These are phyloP conservation scores for Thermochaetoides thermophila DNA, from an alignment of 495 filamentous ascomycete genomes.

Conservation along the genomic window DNA sequence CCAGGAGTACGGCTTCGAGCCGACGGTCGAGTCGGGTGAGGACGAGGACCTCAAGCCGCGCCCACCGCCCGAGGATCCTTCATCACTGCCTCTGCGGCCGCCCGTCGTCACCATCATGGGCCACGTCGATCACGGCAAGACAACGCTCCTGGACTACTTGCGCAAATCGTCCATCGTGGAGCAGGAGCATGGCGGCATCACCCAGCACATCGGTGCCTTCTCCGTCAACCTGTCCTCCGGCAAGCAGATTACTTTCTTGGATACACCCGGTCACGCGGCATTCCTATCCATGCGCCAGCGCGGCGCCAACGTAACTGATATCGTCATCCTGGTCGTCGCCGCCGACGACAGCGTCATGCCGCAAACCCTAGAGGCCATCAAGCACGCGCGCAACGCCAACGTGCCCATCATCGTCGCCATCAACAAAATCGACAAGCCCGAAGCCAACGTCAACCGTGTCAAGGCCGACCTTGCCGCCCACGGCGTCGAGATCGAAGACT, in stretches of 20 bases:
- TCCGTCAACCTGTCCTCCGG: conserved; percentile 74
- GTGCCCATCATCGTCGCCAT: conserved; percentile 98
- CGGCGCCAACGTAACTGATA: conserved; percentile 91
- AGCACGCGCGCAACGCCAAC: conserved; percentile 76
- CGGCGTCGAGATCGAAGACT: conserved; percentile 86
- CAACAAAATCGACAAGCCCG: conserved; percentile 89
- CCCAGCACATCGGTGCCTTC: conserved; percentile 99
- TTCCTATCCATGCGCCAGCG: conserved; percentile 93
- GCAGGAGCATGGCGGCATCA: conserved; percentile 91
- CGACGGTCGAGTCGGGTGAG: conserved; percentile 56
- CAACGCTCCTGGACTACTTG: conserved; percentile 85
- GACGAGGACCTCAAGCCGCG: conserved; percentile 59
- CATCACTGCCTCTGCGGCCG: conserved; percentile 55
- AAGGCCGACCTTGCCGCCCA: conserved; percentile 77
- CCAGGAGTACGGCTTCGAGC: conserved; percentile 84
- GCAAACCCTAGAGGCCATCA: conserved; percentile 92
- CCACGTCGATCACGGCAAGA: conserved; percentile 98
- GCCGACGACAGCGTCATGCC: conserved; percentile 97
- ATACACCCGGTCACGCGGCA: conserved; percentile 92
- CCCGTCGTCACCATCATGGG: conserved; percentile 99
- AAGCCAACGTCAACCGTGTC: conserved; percentile 61
- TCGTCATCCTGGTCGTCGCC: conserved; percentile 89
- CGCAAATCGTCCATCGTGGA: conserved; percentile 84
- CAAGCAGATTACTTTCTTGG: conserved; percentile 87
- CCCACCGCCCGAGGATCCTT: conserved; percentile 56